Evolutionary conservation across 805 yeast species (phyloP).

Genomic region (Komagataella kurtzmanii): DNA sequence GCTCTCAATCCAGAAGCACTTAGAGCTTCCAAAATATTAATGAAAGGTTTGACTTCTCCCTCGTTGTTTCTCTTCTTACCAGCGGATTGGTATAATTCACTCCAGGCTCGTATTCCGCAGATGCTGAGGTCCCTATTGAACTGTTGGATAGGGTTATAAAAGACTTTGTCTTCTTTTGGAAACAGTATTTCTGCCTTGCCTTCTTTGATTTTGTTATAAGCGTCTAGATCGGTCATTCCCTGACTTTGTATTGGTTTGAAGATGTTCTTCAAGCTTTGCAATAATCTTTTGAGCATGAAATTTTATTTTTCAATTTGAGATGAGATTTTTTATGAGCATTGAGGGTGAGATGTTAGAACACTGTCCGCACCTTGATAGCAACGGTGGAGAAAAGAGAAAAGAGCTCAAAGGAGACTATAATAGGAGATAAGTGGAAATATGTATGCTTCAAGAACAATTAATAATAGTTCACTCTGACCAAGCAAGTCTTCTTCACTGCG

Average conservation of each 20-base stretch:
- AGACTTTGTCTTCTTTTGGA: slow-evolving; percentile 61
- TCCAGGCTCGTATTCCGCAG: slow-evolving; percentile 79
- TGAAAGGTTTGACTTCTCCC: slow-evolving; percentile 24
- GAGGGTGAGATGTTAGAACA: background rate
- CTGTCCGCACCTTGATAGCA: too few relatives aligned
- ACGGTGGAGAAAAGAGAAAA: too few relatives aligned
- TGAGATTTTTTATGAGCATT: background rate
- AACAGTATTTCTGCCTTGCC: slow-evolving; percentile 78
- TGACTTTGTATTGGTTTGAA: background rate
- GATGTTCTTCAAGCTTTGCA: background rate
- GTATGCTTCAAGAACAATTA: background rate
- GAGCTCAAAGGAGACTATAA: too few relatives aligned
- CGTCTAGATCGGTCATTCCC: slow-evolving; percentile 7
- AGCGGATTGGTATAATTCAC: slow-evolving; percentile 36
- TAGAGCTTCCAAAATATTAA: slow-evolving; percentile 74
- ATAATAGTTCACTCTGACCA: too few relatives aligned
- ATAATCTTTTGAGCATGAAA: background rate
- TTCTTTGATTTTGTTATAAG: slow-evolving; percentile 35
- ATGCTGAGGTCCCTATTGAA: slow-evolving; percentile 88
- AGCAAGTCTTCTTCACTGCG: too few relatives aligned
- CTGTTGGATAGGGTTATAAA: slow-evolving; percentile 94
- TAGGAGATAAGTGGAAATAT: background rate
- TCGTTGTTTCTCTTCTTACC: slow-evolving; percentile 3
- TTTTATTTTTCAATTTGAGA: background rate
- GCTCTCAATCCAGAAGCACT: slow-evolving; percentile 95